These are phyloP conservation scores for Aspergillus biplanus DNA, from an alignment of 495 filamentous ascomycete species.

Conservation along the genomic window DNA sequence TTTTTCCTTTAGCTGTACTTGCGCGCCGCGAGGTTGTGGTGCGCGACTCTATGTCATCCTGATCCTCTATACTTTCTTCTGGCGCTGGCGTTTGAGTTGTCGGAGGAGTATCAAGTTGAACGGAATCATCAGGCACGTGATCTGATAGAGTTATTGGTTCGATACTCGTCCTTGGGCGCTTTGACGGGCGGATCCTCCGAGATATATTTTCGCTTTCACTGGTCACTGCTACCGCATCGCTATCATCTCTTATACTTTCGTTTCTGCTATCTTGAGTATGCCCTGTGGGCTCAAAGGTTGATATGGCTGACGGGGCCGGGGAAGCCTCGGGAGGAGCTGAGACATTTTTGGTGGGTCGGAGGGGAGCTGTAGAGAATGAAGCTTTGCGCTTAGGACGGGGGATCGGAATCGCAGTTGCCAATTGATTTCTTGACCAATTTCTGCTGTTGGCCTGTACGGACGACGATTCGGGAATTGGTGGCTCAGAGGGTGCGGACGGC, in stretches of 20 bases:
- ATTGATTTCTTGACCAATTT: constrained; percentile 12
- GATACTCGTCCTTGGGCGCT: constrained; percentile 23
- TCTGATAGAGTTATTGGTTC: constrained; percentile 10
- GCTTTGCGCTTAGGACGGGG: constrained; percentile 37
- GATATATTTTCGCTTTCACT: background rate
- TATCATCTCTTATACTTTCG: background rate
- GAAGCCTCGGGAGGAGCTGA: constrained; percentile 23
- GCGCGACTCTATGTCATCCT: constrained; percentile 24
- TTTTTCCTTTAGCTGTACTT: constrained; percentile 31
- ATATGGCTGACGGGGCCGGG: constrained; percentile 9
- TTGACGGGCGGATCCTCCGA: constrained; percentile 23
- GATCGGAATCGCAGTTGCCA: constrained; percentile 33
- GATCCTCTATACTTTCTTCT: constrained; percentile 26
- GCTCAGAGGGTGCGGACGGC: constrained; percentile 24
- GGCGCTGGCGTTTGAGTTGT: constrained; percentile 27
- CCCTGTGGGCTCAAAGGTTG: constrained; percentile 12
- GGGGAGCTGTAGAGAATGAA: constrained; percentile 24
- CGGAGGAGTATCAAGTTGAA: constrained; percentile 27
- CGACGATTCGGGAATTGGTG: constrained; percentile 22
- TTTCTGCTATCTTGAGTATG: background rate
- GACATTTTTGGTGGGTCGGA: constrained; percentile 17
- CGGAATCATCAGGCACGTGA: background rate
- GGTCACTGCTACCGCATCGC: background rate
- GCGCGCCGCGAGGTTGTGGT: constrained; percentile 1
- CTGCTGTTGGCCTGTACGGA: background rate